Conservation (phyloP, 192 early-diverging fungal species). For the Radiomyces spectabilis region DNA sequence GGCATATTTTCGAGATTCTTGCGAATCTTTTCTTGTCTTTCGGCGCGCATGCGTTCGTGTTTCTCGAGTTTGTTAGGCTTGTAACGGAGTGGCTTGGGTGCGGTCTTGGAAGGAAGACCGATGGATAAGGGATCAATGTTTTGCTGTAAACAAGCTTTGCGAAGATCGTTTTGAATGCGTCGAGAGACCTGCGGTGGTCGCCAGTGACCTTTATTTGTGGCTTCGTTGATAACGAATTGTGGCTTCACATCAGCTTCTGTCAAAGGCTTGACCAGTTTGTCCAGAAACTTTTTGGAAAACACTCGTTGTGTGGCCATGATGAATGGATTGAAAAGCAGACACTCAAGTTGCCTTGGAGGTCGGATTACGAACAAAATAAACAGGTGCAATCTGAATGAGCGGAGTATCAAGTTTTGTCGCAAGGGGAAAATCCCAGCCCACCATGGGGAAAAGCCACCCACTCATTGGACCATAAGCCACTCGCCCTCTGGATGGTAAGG, state of each 20-base stretch:
- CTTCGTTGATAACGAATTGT: conserved; percentile 18
- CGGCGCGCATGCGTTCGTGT: conserved; percentile 29
- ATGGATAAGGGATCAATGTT: conserved; percentile 41
- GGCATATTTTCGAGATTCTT: conserved; percentile 30
- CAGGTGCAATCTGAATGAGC: too few relatives aligned
- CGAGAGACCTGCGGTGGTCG: conserved; percentile 37
- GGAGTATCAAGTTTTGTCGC: too few relatives aligned
- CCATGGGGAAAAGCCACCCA: too few relatives aligned
- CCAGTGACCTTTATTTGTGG: conserved; percentile 36
- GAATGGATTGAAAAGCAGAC: too few relatives aligned
- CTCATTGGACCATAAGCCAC: too few relatives aligned
- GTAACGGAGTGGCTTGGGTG: conserved; percentile 27
- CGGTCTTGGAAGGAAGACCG: conserved; percentile 32
- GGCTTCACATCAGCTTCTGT: conserved; percentile 15
- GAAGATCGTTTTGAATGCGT: conserved; percentile 51
- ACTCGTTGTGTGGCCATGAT: conserved; percentile 11
- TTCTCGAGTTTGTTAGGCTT: conserved; percentile 32
- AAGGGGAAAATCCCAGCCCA: too few relatives aligned
- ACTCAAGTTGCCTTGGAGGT: too few relatives aligned
- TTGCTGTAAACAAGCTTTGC: conserved; percentile 50
- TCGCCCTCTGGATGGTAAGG: too few relatives aligned
- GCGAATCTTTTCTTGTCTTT: conserved; percentile 27
- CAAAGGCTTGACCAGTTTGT: conserved; percentile 6
- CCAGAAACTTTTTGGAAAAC: conserved; percentile 12
- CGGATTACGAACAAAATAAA: too few relatives aligned